These are phyloP conservation scores for Penicillium herquei DNA, from an alignment of 495 filamentous ascomycete genomes.

Conservation along the genomic window DNA sequence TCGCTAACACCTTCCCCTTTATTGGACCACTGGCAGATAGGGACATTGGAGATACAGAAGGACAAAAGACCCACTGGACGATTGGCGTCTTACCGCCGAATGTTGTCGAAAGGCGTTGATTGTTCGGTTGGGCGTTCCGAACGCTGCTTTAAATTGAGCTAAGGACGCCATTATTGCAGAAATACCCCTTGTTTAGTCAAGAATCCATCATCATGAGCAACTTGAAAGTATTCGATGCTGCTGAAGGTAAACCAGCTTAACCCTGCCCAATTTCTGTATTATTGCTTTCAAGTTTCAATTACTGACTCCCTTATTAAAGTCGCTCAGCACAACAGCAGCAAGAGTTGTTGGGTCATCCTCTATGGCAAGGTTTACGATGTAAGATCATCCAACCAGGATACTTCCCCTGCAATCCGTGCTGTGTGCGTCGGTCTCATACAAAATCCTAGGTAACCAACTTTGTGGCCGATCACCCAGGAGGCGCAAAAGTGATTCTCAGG, in stretches of 20 bases:
- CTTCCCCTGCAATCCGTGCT: not conserved
- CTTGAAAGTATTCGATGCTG: conserved; percentile 41
- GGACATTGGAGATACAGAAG: no score
- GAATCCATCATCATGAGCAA: conserved; percentile 15
- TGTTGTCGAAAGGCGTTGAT: no score
- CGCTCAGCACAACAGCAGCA: conserved; percentile 73
- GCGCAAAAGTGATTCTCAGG: conserved; percentile 79
- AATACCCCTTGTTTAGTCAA: no score
- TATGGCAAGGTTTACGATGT: conserved; percentile 91
- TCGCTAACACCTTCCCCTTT: no score
- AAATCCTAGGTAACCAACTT: conserved; percentile 61
- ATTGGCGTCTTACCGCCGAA: no score
- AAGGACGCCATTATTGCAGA: no score
- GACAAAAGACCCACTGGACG: no score
- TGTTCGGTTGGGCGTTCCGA: no score
- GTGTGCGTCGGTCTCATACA: no score
- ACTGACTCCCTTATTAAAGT: conserved; percentile 36
- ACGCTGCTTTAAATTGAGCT: no score
- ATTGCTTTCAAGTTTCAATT: not conserved
- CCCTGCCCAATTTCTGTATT: not conserved
- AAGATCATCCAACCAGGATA: conserved; percentile 17
- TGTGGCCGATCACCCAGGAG: conserved; percentile 80
- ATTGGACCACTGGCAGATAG: no score
- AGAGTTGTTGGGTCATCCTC: conserved; percentile 89
- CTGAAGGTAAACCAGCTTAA: conserved; percentile 34